phyloP scores from a whole-genome alignment of 371 early-diverging fungal genomes.

The Zopfochytrium polystomum region DNA sequence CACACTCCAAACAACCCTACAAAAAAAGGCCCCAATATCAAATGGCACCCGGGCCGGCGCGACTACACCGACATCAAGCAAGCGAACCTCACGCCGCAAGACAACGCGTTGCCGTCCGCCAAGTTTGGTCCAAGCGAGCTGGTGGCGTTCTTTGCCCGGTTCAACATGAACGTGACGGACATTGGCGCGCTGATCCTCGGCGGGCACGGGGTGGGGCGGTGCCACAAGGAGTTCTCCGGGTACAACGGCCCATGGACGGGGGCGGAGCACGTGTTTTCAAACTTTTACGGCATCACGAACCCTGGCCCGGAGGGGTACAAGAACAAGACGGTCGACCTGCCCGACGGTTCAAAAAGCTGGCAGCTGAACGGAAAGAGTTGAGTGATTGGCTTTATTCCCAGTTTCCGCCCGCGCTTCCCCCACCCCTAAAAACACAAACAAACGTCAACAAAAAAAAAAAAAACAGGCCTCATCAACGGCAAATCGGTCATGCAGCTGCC shows the following conservation, averaged over 20 bases:
- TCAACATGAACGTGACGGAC: constrained; percentile 3
- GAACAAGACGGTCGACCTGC: constrained; percentile 1
- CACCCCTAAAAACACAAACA: too few relatives aligned
- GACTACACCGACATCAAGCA: constrained; percentile 2
- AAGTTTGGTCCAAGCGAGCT: not conserved
- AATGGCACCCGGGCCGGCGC: constrained; percentile 9
- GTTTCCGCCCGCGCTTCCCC: not conserved
- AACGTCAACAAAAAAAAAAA: too few relatives aligned
- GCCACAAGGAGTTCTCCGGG: constrained; percentile 9
- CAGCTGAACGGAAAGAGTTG: not conserved
- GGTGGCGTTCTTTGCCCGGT: not conserved
- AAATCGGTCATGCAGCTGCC: not conserved
- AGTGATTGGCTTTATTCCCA: not conserved
- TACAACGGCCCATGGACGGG: constrained; percentile 16
- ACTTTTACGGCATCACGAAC: not conserved
- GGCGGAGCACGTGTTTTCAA: constrained; percentile 1
- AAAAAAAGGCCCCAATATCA: constrained; percentile 4
- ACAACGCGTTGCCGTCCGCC: constrained; percentile 1
- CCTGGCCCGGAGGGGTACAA: not conserved
- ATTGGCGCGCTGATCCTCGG: constrained; percentile 7
- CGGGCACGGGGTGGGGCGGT: constrained; percentile 10
- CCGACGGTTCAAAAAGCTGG: not conserved
- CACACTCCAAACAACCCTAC: too few relatives aligned
- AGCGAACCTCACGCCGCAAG: not conserved
- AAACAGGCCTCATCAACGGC: constrained; percentile 3